Evolutionary conservation across 805 yeast species (phyloP), one percentile per base, ranked within the genome.

Genomic region (Jamesozyma spencerorum): DNA sequence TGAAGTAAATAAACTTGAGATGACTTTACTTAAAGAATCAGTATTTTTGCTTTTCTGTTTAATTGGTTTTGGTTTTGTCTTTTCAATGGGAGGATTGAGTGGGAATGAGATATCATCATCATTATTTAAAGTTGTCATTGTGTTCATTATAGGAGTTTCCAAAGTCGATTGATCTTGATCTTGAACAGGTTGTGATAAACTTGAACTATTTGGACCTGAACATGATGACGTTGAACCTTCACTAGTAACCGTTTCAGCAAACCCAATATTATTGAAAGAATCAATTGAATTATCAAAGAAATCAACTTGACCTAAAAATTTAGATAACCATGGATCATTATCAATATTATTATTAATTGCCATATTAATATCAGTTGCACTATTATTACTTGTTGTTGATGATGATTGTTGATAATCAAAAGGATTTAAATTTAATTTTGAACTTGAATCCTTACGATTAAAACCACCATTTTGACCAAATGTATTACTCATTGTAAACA

Each of bases 1-100:
- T 1, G 77, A 67, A 50, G 79, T 71, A 57, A 81, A 81, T 30
- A 79, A 64, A 14, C 72, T 71, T 6, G 81, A 71, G 11, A 81
- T 70, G 41, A 79, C 81, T 28, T 39, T 27, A 30, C 54, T 69
- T 37, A 45, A 13, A 17, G 34, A 30, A 31, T 29, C 29, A 22
- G 10, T 10, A 6, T 10, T 22, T 22, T 22, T 15, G 33, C 28
- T 28, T 2, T 26, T 15, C 18, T 26, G n/a, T 26, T 31, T 31
- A 15, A 14, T 36, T 32, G 15, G 6, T 24, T 24, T 31, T 24
- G n/a, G 8, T 13, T 8, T 14, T n/a, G 14, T 27, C 29, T 27
- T 29, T 13, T 6, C 27, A 1, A 27, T 19, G 10, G 12, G 31
- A 8, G 14, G 31, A 10, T 29, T 13, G n/a, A 29, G 11, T 29